Base-by-base conservation (phyloP, 2,329 filamentous ascomycete genomes). In the Polychaeton citri region DNA sequence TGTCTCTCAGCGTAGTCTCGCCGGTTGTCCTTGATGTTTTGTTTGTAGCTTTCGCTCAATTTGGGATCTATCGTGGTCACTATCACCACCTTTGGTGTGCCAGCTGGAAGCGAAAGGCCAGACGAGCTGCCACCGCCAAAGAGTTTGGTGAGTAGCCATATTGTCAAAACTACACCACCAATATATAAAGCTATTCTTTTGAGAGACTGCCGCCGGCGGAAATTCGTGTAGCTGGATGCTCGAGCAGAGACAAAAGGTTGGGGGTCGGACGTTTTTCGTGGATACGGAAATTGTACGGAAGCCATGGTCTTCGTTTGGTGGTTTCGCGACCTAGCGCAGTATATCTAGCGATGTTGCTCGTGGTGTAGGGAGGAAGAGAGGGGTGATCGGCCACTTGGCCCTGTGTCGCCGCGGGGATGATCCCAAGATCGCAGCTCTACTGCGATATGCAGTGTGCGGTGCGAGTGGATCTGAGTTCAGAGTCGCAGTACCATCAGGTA, bases 261-360 rank as follows among this genome's bases (percentile, higher is more conserved):
- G 46, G 81, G 75, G 54, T 80, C 76, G 46, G 82, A 88, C 53
- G 73, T 76, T 64, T 88, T 93, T 59, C 86, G 80, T 52, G 84
- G 75, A 37, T 86, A 78, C 44, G 87, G 85, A 68, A 88, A 86
- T 60, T 94, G 87, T 85, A 94, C 64, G 39, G 44, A 90, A 48
- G 50, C 39, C 47, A 50, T 51, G 6, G 28, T 39, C 21, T 28
- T 30, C 24, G 36, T 7, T 28, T n/a, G n/a, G 24, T 4, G 24
- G 24, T 28, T 4, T 4, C 15, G 15, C 12, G 24, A 28, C 24
- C 3, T 5, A 10, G 24, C 24, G 24, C 7, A 24, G 21, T n/a
- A n/a, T n/a, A n/a, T n/a, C n/a, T n/a, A n/a, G n/a, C n/a, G n/a
- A n/a, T n/a, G n/a, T n/a, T n/a, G n/a, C n/a, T n/a, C n/a, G n/a